Evolutionary conservation across 805 yeast species (phyloP).

Genomic region (Alloascoidea africana): DNA sequence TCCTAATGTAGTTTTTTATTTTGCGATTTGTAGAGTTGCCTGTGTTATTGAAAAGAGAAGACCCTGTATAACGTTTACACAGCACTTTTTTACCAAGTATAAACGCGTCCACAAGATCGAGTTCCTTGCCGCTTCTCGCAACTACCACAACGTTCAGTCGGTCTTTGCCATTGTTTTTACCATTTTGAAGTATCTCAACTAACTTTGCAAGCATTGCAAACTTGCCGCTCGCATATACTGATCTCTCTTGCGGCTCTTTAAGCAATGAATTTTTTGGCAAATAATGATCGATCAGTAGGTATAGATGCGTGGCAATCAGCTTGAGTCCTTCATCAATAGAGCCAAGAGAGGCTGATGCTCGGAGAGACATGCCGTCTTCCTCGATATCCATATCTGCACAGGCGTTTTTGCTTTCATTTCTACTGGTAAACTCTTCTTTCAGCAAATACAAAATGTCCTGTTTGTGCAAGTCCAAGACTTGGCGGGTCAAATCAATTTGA

Average conservation of each 20-base stretch:
- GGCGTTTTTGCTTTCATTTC: background rate
- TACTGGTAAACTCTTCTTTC: background rate
- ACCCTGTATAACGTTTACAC: slow-evolving; percentile 47
- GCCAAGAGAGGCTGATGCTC: too few species aligned
- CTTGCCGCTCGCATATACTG: slow-evolving; percentile 43
- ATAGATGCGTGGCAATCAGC: slow-evolving; percentile 47
- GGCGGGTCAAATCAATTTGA: background rate
- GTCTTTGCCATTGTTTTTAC: too few species aligned
- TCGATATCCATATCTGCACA: background rate
- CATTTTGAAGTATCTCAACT: slow-evolving; percentile 22
- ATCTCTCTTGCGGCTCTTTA: slow-evolving; percentile 45
- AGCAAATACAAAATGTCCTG: background rate
- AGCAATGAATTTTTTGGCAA: slow-evolving; percentile 55
- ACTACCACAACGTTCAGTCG: slow-evolving; percentile 28
- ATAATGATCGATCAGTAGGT: slow-evolving; percentile 60
- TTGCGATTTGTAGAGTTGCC: slow-evolving; percentile 12
- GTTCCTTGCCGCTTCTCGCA: slow-evolving; percentile 48
- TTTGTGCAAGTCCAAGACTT: background rate
- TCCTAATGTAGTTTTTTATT: background rate
- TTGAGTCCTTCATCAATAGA: slow-evolving; percentile 13
- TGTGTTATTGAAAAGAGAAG: slow-evolving; percentile 33
- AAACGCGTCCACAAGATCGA: slow-evolving; percentile 58
- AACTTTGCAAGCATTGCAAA: slow-evolving; percentile 37
- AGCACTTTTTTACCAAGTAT: slow-evolving; percentile 45
- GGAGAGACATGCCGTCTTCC: too few species aligned